These are phyloP conservation scores for Scutellaria barbata DNA, from an alignment of 257 asterid species.

Conservation along the genomic window DNA sequence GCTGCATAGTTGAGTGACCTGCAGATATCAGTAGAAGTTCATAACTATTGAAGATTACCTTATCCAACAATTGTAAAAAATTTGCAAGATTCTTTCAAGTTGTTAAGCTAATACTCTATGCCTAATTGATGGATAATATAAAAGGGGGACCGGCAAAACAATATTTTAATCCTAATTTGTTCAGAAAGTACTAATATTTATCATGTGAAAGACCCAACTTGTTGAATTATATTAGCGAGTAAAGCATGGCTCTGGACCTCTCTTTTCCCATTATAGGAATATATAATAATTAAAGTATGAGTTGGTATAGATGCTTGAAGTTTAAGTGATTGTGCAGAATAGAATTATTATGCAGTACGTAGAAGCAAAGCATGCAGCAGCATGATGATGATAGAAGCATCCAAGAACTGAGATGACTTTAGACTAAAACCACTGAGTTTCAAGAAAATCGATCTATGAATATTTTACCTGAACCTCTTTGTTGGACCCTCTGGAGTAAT, in stretches of 20 bases:
- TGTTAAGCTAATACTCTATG: not conserved
- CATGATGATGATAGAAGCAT: conserved; percentile 17
- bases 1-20: conserved; percentile 54
- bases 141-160: not conserved
- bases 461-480: conserved; percentile 45
- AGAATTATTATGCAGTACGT: conserved; percentile 19
- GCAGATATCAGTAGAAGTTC: too few relatives aligned
- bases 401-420: conserved; percentile 2
- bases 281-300: not conserved
- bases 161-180: not conserved
- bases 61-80: not conserved
- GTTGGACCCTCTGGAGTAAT: conserved; percentile 30
- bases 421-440: not conserved
- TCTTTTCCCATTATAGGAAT: not conserved
- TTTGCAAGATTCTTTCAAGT: not conserved
- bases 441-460: not conserved
- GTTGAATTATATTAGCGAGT: not conserved
- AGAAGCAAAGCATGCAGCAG: conserved; percentile 26
- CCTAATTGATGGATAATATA: not conserved
- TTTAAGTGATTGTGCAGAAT: not conserved
- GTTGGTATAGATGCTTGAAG: conserved; percentile 2
- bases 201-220: not conserved
- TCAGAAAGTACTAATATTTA: not conserved
- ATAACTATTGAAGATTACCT: too few relatives aligned
- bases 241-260: not conserved